A percentile compares a stretch with the other conserved stretches of the same genome.
These are phyloP conservation scores for Lavandula angustifolia DNA, from an alignment of 257 asterid genomes.

Conservation along the genomic window DNA sequence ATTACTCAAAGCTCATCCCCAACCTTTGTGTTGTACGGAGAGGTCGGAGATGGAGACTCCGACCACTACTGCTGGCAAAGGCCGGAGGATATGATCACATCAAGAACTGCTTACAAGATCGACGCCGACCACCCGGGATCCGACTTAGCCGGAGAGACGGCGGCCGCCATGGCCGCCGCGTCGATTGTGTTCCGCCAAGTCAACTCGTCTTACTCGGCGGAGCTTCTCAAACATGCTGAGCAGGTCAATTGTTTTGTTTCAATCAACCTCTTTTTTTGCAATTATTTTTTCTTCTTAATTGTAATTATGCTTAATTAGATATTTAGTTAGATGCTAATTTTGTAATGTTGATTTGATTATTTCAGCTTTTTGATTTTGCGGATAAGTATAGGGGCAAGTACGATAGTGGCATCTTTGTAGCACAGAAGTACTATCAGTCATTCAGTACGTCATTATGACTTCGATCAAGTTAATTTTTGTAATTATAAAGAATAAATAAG, in stretches of 20 bases:
- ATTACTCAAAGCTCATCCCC: slow-evolving; percentile 87
- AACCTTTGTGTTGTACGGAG: slow-evolving; percentile 85
- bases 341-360: background rate
- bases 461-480: too few species aligned
- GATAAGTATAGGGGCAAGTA: slow-evolving; percentile 92
- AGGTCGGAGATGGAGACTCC: slow-evolving; percentile 94
- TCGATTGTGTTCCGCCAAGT: slow-evolving; percentile 71
- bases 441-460: slow-evolving; percentile 55
- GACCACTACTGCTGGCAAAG: slow-evolving; percentile 95
- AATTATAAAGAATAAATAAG: too few species aligned
- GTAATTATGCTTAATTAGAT: too few species aligned
- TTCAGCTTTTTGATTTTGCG: slow-evolving; percentile 87
- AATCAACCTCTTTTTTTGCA: background rate
- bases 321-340: background rate
- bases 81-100: slow-evolving; percentile 92
- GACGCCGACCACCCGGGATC: slow-evolving; percentile 84
- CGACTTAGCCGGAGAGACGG: slow-evolving; percentile 91
- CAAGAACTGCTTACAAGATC: slow-evolving; percentile 69
- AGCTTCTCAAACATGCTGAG: slow-evolving; percentile 49
- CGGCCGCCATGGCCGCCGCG: slow-evolving; percentile 97
- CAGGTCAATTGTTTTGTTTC: slow-evolving; percentile 28
- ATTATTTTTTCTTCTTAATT: background rate
- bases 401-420: slow-evolving; percentile 72
- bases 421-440: slow-evolving; percentile 82
- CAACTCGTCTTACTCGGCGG: slow-evolving; percentile 47